These are phyloP conservation scores for Polyporus arcularius DNA, from an alignment of 768 basidiomycete genomes.

Conservation along the genomic window DNA sequence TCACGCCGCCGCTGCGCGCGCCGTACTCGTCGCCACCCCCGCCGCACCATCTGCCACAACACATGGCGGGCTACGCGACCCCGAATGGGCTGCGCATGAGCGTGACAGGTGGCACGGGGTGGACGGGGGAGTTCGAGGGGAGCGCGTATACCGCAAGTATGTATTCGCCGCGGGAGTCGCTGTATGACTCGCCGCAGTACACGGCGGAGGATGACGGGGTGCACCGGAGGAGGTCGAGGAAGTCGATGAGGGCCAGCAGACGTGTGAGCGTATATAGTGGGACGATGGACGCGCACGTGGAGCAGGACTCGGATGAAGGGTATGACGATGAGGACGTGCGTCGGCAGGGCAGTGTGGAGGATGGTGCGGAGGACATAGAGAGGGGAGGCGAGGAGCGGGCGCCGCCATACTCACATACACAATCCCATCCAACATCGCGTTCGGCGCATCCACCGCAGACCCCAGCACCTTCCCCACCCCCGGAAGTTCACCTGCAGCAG, in stretches of 20 bases:
- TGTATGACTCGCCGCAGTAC: constrained; percentile 19
- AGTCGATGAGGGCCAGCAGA: constrained; percentile 4
- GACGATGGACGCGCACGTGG: constrained; percentile 14
- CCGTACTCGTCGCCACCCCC: not conserved
- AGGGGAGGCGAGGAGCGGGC: constrained; percentile 7
- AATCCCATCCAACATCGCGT: not conserved
- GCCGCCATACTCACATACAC: constrained; percentile 20
- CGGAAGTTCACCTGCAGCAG: constrained; percentile 16
- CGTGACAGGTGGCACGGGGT: constrained; percentile 3
- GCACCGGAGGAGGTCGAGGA: not conserved
- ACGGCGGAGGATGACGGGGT: constrained; percentile 2
- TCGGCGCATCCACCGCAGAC: not conserved
- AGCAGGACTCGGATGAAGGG: constrained; percentile 8
- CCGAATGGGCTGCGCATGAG: not conserved
- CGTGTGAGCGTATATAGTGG: constrained; percentile 4
- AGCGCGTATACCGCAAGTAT: constrained; percentile 16
- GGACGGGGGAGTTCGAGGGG: constrained; percentile 11
- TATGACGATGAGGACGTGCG: not conserved
- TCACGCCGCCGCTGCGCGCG: constrained; percentile 3
- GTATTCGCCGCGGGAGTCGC: constrained; percentile 15
- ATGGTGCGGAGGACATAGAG: no score
- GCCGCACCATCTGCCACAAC: constrained; percentile 1
- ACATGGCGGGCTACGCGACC: not conserved
- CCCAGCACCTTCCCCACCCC: not conserved
- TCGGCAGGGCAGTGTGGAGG: not conserved